These are phyloP conservation scores for Nakazawaea peltata DNA, from an alignment of 805 yeast species.

Conservation along the genomic window DNA sequence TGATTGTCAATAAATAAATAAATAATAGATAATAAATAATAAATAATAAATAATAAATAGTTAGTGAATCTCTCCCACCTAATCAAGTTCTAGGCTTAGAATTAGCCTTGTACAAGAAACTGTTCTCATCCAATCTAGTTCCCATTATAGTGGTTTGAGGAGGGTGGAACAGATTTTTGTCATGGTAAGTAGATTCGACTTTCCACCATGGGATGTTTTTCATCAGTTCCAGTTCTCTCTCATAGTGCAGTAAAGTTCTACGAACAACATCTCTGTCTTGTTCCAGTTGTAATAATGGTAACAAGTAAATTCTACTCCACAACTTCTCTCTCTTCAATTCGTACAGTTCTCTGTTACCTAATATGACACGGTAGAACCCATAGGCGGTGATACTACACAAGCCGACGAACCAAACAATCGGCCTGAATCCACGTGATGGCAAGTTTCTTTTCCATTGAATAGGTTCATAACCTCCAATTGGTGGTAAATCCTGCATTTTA, in stretches of 20 bases:
- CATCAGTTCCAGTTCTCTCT: constrained; percentile 65
- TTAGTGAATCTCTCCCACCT: constrained; percentile 2
- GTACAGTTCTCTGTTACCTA: constrained; percentile 66
- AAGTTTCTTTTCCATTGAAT: constrained; percentile 85
- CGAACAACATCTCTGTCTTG: constrained; percentile 73
- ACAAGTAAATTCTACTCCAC: constrained; percentile 68
- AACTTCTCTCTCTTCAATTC: constrained; percentile 69
- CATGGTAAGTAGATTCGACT: constrained; percentile 32
- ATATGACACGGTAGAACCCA: constrained; percentile 61
- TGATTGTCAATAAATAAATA: neutral
- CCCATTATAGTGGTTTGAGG: constrained; percentile 28
- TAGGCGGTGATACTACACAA: constrained; percentile 56
- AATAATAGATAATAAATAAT: neutral
- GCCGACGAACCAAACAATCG: constrained; percentile 60
- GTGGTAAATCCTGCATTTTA: constrained; percentile 68
- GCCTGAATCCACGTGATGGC: constrained; percentile 81
- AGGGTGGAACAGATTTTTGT: constrained; percentile 25
- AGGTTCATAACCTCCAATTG: constrained; percentile 77
- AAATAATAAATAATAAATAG: constrained; percentile 2
- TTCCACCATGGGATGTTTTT: constrained; percentile 56
- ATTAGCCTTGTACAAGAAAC: constrained; percentile 20
- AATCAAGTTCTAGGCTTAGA: constrained; percentile 21
- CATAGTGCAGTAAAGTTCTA: constrained; percentile 55
- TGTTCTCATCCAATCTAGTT: constrained; percentile 24
- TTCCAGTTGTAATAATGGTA: constrained; percentile 75